A percentile compares a stretch with the other conserved stretches of the same genome.
Evolutionary conservation across 208 protist genomes (phyloP).

Genomic region (Phytomonas serpens): DNA sequence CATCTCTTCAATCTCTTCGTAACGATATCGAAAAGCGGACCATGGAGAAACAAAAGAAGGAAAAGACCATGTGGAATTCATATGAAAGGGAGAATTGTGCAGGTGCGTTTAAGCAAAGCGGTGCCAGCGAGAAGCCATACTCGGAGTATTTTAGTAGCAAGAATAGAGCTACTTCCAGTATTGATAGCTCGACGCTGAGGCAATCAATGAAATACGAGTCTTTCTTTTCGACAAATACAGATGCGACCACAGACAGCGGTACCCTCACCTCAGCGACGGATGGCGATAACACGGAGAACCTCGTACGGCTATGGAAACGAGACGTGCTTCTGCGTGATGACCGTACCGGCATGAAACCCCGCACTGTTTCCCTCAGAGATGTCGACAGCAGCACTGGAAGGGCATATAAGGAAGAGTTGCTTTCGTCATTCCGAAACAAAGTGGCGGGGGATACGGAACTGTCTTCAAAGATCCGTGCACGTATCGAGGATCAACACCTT

Average conservation of each 20-base stretch:
- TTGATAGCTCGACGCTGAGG: not conserved
- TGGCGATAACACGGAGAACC: slow-evolving; percentile 19
- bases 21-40: slow-evolving; percentile 40
- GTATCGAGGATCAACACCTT: slow-evolving; percentile 26
- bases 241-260: not conserved
- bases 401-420: slow-evolving; percentile 37
- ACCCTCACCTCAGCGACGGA: not conserved
- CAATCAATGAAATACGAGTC: slow-evolving; percentile 6
- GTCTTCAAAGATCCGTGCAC: slow-evolving; percentile 22
- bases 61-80: slow-evolving; percentile 5
- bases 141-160: not conserved
- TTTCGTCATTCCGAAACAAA: slow-evolving; percentile 47
- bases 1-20: slow-evolving; percentile 29
- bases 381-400: slow-evolving; percentile 31
- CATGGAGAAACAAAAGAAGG: slow-evolving; percentile 26
- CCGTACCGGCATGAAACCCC: slow-evolving; percentile 31
- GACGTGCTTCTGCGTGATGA: slow-evolving; percentile 37
- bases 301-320: slow-evolving; percentile 30
- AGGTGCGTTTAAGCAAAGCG: not conserved
- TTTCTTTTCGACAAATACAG: not conserved
- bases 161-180: not conserved
- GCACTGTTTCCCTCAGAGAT: slow-evolving; percentile 27
- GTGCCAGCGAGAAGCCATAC: not conserved
- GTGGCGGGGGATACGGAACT: slow-evolving; percentile 24
- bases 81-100: not conserved